Evolutionary conservation across 768 basidiomycete species (phyloP).

Genomic region (Boletus sp.): DNA sequence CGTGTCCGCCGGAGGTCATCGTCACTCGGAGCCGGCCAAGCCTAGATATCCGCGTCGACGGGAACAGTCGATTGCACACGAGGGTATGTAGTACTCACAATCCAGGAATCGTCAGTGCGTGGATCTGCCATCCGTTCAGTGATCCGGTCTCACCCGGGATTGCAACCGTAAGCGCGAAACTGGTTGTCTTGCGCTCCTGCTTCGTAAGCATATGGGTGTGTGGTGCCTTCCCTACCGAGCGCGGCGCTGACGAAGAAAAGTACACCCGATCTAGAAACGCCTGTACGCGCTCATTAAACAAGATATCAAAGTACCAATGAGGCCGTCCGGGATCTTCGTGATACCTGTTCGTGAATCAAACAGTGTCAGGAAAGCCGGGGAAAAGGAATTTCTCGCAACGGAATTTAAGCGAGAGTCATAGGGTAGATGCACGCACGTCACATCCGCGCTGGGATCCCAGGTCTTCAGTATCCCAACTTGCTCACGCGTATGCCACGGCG

Average conservation of each 20-base stretch:
- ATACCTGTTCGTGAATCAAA: conserved; percentile 38
- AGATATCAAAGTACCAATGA: conserved; percentile 69
- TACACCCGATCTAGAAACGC: conserved; percentile 47
- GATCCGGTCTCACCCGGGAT: conserved; percentile 67
- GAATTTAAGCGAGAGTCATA: not conserved
- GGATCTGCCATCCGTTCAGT: conserved; percentile 66
- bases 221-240: not conserved
- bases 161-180: conserved; percentile 72
- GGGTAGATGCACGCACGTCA: conserved; percentile 40
- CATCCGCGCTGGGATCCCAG: conserved; percentile 51
- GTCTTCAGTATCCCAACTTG: conserved; percentile 54
- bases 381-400: not conserved
- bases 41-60: conserved; percentile 4
- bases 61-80: not conserved
- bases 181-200: not conserved
- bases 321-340: conserved; percentile 57
- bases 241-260: conserved; percentile 2
- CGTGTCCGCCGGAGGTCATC: not conserved
- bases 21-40: conserved; percentile 22
- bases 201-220: not conserved
- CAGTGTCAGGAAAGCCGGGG: not conserved
- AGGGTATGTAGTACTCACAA: conserved; percentile 42
- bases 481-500: conserved; percentile 79
- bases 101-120: conserved; percentile 59
- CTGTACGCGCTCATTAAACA: conserved; percentile 53